Percentiles rank a stretch among this genome's conserved stretches.
Evolutionary conservation across 2,329 filamentous ascomycete genomes (phyloP).

Genomic region (Phyllosticta citrichinensis): DNA sequence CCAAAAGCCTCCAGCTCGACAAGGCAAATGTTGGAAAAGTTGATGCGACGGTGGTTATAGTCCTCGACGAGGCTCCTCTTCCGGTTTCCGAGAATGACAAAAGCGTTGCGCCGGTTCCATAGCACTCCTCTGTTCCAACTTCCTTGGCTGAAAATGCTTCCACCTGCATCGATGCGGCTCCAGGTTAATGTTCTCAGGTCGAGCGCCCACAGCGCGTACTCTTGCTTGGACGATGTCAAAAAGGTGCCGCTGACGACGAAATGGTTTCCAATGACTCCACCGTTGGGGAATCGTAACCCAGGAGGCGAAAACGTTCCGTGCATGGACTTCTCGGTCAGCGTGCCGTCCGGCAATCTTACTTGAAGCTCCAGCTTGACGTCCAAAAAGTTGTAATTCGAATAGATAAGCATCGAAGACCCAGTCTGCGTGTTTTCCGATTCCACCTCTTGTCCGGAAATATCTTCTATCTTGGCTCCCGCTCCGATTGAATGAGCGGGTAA

Average conservation of each 20-base stretch:
- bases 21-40: constrained; percentile 93
- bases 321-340: constrained; percentile 81
- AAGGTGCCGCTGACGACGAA: constrained; percentile 98
- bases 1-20: constrained; percentile 96
- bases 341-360: constrained; percentile 73
- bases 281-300: constrained; percentile 88
- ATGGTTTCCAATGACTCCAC: constrained; percentile 87
- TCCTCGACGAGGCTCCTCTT: constrained; percentile 92
- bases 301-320: constrained; percentile 77
- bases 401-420: constrained; percentile 73
- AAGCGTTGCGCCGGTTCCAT: constrained; percentile 88
- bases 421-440: constrained; percentile 30
- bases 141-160: constrained; percentile 88
- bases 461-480: constrained; percentile 35
- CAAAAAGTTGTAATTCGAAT: constrained; percentile 98
- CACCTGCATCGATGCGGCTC: constrained; percentile 88
- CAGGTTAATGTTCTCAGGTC: constrained; percentile 82
- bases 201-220: constrained; percentile 93
- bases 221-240: constrained; percentile 92
- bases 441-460: constrained; percentile 10
- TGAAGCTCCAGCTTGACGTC: constrained; percentile 95
- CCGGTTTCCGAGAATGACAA: constrained; percentile 88
- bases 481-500: constrained; percentile 58
- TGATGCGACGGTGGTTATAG: constrained; percentile 95
- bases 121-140: constrained; percentile 95